Base-by-base conservation (phyloP, 495 filamentous ascomycete species). In the Penicillium alfredii region DNA sequence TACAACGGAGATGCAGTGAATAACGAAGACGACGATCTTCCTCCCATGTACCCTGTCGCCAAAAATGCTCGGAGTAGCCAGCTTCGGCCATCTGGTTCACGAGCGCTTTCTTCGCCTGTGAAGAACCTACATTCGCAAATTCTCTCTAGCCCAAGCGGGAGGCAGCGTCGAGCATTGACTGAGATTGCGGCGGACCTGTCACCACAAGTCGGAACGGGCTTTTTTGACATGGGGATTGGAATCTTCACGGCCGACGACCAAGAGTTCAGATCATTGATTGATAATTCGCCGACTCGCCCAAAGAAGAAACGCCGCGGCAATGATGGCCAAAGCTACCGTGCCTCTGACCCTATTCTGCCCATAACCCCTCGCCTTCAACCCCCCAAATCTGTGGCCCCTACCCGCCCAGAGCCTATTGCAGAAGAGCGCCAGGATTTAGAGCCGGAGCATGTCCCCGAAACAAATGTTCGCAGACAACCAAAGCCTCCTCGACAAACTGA, bases 151-250 rank as follows among this genome's bases (percentile, higher is more conserved):
- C 65, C 63, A 6, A 70, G 68, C 29, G 63, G 62, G 21, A 55
- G 59, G 20, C 66, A 63, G 25, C 61, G 65, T 11, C 60, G 66
- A 27, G 53, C 56, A 22, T 43, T 74, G 31, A 64, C 66, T 6
- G 66, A 72, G 13, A 73, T 74, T 44, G 67, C 63, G 4, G 58
- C 57, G 0, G 65, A 73, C 24, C 52, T 49, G 24, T 67, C 68
- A 4, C 69, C 69, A 2, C 55, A 61, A 19, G 54, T 60, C 24
- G 53, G 49, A 15, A 49, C 39, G 8, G 51, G 49, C 20, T 45
- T 42, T 8, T 58, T 61, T n/a, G 68, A 71, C 25, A 30, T 70
- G 6, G 58, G 64, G 11, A 55, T 72, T 23, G 56, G 55, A 12
- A 53, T 73, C 8, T 51, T 72, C 15, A 65, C 59, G 1, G 58